These are phyloP conservation scores for Chalciporus chontae DNA, from an alignment of 768 basidiomycete species.

Conservation along the genomic window DNA sequence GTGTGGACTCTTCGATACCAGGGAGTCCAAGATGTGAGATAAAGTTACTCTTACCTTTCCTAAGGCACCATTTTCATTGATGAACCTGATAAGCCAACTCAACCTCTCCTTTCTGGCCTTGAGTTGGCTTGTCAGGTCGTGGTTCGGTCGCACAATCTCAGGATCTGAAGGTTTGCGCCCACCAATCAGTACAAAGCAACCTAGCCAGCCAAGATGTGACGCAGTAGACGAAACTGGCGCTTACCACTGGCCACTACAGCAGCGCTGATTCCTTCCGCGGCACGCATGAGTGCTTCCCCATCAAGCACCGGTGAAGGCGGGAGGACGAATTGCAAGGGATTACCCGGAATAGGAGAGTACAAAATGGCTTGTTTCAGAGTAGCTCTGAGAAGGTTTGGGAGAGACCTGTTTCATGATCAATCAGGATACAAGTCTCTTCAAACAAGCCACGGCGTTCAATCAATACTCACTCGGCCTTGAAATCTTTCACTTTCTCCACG, in stretches of 20 bases:
- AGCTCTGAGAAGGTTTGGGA: constrained; percentile 65
- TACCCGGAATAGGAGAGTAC: constrained; percentile 71
- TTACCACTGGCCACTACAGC: constrained; percentile 73
- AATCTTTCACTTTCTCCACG: constrained; percentile 54
- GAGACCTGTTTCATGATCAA: constrained; percentile 48
- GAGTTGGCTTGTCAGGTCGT: constrained; percentile 79
- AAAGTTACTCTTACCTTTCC: constrained; percentile 49
- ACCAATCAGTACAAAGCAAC: neutral
- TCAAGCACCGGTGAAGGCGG: constrained; percentile 66
- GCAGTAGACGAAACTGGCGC: constrained; percentile 2
- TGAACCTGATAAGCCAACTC: constrained; percentile 83
- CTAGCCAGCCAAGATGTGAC: neutral
- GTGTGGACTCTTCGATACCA: neutral
- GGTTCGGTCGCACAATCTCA: constrained; percentile 66
- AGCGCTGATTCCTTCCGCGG: constrained; percentile 70
- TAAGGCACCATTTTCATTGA: constrained; percentile 81
- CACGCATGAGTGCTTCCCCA: constrained; percentile 74
- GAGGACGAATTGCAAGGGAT: constrained; percentile 77
- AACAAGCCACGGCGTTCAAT: neutral
- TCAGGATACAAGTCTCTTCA: constrained; percentile 1
- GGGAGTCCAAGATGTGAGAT: neutral
- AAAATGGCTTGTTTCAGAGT: constrained; percentile 82
- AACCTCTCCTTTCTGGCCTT: constrained; percentile 70
- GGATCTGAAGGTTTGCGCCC: constrained; percentile 40
- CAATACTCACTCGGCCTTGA: constrained; percentile 58